Evolutionary conservation across 164 flowering plant genomes (phyloP), one percentile per base, ranked within the genome.

Genomic region (Tetracentron sinense): DNA sequence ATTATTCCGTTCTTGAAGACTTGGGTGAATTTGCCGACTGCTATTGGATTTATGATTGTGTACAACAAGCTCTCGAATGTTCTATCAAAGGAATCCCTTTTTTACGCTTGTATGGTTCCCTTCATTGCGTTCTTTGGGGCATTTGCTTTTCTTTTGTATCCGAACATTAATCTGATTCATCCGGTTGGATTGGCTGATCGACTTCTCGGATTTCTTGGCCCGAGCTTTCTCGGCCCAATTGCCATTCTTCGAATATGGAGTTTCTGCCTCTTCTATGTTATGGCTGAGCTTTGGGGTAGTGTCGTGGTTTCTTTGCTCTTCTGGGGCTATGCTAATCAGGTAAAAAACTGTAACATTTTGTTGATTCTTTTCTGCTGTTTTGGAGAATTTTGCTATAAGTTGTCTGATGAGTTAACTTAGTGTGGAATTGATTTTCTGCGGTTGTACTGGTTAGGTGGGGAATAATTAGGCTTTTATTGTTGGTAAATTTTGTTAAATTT

Each of bases 241-340:
- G 77, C 77, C 1, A 69, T 74, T 56, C 22, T 74, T 26, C 42
- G 77, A 64, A 69, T 74, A 14, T 74, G 77, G 77, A 74, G 73
- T 35, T 74, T 74, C 64, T 74, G 77, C 38, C 17, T 74, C 16
- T 74, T 74, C 54, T 74, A 74, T 69, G 77, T 74, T 48, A 74
- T 74, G 77, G 58, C 77, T 44, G 77, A 74, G 67, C 69, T 74
- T 23, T 74, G 77, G 77, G 77, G 77, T 2, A 74, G 77, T 54
- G 73, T 74, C 19, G 77, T 74, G 23, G 72, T 74, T 54, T 74
- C 77, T 0, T 58, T 74, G 38, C 77, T 74, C 21, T 74, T 74
- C 54, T 74, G 77, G 77, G 77, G 77, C 0, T 74, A 65, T 65
- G 77, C 77, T 15, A 74, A 74, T 69, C 77, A 74, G 77, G 77